phyloP scores from a whole-genome alignment of 176 grass and related monocot species.

The bread wheat (Triticum aestivum) region IWGSC_CS_RefSeq_v2.1 NC_057801.1:490414552-490415051 shows the following conservation, averaged over 20 bases:
- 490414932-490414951: neutral
- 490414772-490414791: no score
- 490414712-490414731: no score
- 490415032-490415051: neutral
- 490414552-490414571: neutral
- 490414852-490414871: no score
- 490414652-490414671: no score
- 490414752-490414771: no score
- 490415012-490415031: neutral
- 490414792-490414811: no score
- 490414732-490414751: no score
- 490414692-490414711: no score
- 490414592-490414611: neutral
- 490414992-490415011: neutral
- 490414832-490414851: no score
- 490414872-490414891: no score
- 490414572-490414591: neutral
- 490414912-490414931: neutral
- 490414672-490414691: no score
- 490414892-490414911: neutral
- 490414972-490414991: neutral
- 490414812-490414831: no score
- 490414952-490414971: neutral
- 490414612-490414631: neutral
- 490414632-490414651: neutral